Base-by-base conservation (phyloP, 1,284 basidiomycete genomes). In the Trichosporon coremiiforme region DNA sequence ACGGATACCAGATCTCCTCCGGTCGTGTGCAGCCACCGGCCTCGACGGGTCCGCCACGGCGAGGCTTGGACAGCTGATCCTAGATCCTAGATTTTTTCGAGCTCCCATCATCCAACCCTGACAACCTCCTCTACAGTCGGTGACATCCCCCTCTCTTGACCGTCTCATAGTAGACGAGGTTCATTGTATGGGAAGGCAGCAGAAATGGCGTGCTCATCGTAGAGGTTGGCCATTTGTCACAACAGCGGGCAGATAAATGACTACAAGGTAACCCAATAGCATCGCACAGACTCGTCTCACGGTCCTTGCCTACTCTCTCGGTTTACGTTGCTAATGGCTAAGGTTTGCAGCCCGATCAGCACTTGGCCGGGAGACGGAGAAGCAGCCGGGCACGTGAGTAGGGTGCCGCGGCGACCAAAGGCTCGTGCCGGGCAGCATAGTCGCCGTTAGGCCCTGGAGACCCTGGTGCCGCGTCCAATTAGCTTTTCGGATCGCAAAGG, bases 331-430 rank as follows among this genome's bases (percentile, higher is more conserved):
- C 50, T 25, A 2, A 25, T 53, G 10, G 47, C 50, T 45, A 53
- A 53, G 50, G 50, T 53, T 53, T 53, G 20, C 50, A 22, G 20
- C 50, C 17, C 50, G 50, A 53, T 53, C 50, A 53, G 50, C 20
- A 22, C 50, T 53, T 25, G 25, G 25, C 25, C 25, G 31, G 15
- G 25, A 29, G 17, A 4, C 10, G n/a, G 12, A 45, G 57, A 15
- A 13, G 31, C 17, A 33, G 55, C 55, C 29, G 57, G 57, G 57
- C 57, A 62, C 57, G 57, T 62, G 57, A 62, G 57, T 20, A 62
- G 35, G 57, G 57, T 2, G 8, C 17, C 15, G 15, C 57, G 57
- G 57, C 8, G 57, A 62, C 57, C 57, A 33, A 33, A 33, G 57
- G 57, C 31, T 25, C 12, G 31, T 62, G 57, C 29, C 57, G 22